Percentiles rank a stretch among this genome's conserved stretches.
These are phyloP conservation scores for Bruguiera parviflora DNA, from an alignment of 345 rosid species.

Conservation along the genomic window DNA sequence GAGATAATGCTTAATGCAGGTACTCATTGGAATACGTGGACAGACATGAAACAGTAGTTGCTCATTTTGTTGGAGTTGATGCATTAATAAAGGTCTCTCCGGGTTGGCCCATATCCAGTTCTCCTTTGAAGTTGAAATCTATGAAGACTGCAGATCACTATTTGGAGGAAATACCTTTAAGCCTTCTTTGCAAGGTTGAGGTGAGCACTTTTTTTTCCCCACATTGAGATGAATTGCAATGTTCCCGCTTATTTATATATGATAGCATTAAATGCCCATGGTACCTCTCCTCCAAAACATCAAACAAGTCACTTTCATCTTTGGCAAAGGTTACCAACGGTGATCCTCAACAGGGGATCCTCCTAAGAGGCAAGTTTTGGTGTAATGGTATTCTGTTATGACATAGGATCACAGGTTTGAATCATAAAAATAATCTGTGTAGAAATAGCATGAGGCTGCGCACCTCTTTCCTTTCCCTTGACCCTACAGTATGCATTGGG, in stretches of 20 bases:
- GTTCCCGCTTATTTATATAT: not conserved
- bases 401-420: too few species aligned
- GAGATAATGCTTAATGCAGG: slow-evolving; percentile 36
- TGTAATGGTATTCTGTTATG: too few species aligned
- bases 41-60: slow-evolving; percentile 57
- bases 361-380: too few species aligned
- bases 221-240: not conserved
- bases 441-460: too few species aligned
- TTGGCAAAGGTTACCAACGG: too few species aligned
- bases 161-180: slow-evolving; percentile 50
- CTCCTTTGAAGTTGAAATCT: slow-evolving; percentile 47
- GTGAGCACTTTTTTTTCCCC: slow-evolving; percentile 26
- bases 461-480: too few species aligned
- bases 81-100: slow-evolving; percentile 54
- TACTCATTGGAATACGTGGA: slow-evolving; percentile 65
- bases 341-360: too few species aligned
- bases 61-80: slow-evolving; percentile 59
- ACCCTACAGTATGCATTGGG: too few species aligned
- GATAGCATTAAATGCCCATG: too few species aligned
- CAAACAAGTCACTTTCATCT: too few species aligned
- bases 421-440: too few species aligned
- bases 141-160: slow-evolving; percentile 43
- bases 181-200: slow-evolving; percentile 58
- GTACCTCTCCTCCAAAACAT: too few species aligned
- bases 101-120: slow-evolving; percentile 64